Conservation (phyloP, 2,329 filamentous ascomycete species). For the Aspergillus brasiliensis region DNA sequence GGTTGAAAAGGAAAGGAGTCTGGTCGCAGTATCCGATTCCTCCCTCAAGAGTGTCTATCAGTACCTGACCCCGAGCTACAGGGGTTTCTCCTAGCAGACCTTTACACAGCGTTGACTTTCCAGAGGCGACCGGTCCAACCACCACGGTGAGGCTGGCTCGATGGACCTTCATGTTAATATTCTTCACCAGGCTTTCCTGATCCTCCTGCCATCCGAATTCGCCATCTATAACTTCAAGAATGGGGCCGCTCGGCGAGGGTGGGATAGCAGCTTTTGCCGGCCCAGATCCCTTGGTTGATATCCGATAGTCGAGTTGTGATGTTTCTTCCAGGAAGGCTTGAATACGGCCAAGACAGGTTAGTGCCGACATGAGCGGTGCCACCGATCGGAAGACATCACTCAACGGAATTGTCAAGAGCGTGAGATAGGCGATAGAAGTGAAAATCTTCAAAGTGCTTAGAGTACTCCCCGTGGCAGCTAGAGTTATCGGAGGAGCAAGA, state of each 20-base stretch:
- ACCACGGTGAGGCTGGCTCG: constrained; percentile 9
- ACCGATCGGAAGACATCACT: neutral
- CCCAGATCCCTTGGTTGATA: too few species aligned
- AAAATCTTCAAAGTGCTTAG: neutral
- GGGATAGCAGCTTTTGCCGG: neutral
- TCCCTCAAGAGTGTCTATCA: neutral
- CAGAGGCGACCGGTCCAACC: constrained; percentile 15
- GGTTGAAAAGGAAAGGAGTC: constrained; percentile 87
- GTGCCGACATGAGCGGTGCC: neutral
- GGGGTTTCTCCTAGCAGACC: constrained; percentile 7
- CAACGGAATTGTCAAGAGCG: neutral
- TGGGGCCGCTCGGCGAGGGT: too few species aligned
- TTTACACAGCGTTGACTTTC: constrained; percentile 15
- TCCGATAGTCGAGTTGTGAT: neutral
- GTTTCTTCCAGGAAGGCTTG: neutral
- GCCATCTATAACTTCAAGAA: too few species aligned
- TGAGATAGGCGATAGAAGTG: neutral
- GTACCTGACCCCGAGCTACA: too few species aligned
- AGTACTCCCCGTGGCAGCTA: neutral
- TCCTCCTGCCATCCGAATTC: too few species aligned
- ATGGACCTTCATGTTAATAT: neutral
- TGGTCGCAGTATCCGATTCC: constrained; percentile 64
- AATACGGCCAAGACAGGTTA: neutral
- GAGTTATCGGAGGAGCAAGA: neutral
- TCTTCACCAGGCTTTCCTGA: neutral